Conservation (phyloP, 257 asterid species). For the Nyctanthes arbortristis region DNA sequence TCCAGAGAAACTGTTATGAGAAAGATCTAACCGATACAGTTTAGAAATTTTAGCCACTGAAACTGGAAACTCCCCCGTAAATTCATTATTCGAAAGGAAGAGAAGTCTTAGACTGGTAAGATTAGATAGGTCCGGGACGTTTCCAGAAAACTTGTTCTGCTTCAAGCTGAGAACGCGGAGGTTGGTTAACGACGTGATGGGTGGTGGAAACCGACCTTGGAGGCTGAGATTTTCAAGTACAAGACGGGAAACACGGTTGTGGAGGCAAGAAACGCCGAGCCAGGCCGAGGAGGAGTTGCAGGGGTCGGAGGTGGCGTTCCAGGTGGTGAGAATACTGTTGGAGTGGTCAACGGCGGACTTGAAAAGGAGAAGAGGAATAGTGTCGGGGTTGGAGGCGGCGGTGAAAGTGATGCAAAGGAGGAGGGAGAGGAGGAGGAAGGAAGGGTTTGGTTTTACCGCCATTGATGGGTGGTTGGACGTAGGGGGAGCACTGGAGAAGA, state of each 20-base stretch:
- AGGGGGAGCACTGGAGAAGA: background rate
- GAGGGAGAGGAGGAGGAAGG: background rate
- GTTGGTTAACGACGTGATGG: slow-evolving; percentile 48
- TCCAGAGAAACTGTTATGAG: slow-evolving; percentile 66
- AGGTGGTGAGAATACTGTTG: slow-evolving; percentile 22
- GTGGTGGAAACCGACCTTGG: slow-evolving; percentile 38
- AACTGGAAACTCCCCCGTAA: slow-evolving; percentile 64
- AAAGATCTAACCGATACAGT: slow-evolving; percentile 79
- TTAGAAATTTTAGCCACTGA: slow-evolving; percentile 38
- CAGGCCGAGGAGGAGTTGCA: slow-evolving; percentile 31
- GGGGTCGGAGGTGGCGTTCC: slow-evolving; percentile 35
- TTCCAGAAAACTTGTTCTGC: slow-evolving; percentile 58
- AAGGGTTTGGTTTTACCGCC: background rate
- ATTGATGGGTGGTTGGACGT: background rate
- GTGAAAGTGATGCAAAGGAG: background rate
- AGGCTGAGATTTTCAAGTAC: slow-evolving; percentile 46
- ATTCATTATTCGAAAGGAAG: slow-evolving; percentile 58
- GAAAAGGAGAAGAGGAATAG: slow-evolving; percentile 33
- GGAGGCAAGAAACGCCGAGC: slow-evolving; percentile 39
- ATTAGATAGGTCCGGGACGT: slow-evolving; percentile 66
- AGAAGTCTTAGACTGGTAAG: slow-evolving; percentile 57
- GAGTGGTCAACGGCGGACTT: slow-evolving; percentile 33
- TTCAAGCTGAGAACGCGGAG: slow-evolving; percentile 79
- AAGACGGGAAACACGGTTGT: slow-evolving; percentile 34
- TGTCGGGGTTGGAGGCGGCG: slow-evolving; percentile 33